phyloP scores from a whole-genome alignment of 768 basidiomycete species.

The Gymnopilus junonius region DNA sequence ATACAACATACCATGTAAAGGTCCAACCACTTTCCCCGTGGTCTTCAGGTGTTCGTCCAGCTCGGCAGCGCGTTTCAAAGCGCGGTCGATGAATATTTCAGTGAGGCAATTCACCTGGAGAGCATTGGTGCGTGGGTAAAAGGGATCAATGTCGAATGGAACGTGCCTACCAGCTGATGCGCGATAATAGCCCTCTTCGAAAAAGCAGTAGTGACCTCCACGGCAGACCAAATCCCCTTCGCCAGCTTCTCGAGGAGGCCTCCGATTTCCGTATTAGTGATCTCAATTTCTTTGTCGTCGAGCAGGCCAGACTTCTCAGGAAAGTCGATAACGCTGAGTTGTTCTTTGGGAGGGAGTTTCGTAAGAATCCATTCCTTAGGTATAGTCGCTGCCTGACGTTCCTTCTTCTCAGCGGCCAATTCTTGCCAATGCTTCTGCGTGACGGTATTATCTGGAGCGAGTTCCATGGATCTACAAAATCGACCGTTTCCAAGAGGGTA shows the following conservation, averaged over 20 bases:
- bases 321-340: constrained; percentile 56
- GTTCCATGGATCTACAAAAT: neutral
- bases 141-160: neutral
- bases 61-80: constrained; percentile 62
- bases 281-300: constrained; percentile 50
- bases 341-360: constrained; percentile 46
- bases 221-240: constrained; percentile 58
- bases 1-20: constrained; percentile 60
- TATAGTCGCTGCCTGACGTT: constrained; percentile 55
- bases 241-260: constrained; percentile 58
- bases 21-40: constrained; percentile 71
- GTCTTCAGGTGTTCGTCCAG: constrained; percentile 62
- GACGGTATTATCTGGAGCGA: neutral
- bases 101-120: constrained; percentile 81
- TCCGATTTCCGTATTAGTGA: constrained; percentile 47
- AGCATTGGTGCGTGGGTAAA: neutral
- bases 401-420: constrained; percentile 58
- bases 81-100: constrained; percentile 79
- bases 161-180: constrained; percentile 66
- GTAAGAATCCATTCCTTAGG: constrained; percentile 68
- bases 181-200: constrained; percentile 80
- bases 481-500: no score
- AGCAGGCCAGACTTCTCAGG: constrained; percentile 64
- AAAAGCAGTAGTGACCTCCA: constrained; percentile 74
- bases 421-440: constrained; percentile 47